A percentile compares a stretch with the other conserved stretches of the same genome.
phyloP scores from a whole-genome alignment of 2,329 filamentous ascomycete species.

The Coniochaeta hoffmannii region DNA sequence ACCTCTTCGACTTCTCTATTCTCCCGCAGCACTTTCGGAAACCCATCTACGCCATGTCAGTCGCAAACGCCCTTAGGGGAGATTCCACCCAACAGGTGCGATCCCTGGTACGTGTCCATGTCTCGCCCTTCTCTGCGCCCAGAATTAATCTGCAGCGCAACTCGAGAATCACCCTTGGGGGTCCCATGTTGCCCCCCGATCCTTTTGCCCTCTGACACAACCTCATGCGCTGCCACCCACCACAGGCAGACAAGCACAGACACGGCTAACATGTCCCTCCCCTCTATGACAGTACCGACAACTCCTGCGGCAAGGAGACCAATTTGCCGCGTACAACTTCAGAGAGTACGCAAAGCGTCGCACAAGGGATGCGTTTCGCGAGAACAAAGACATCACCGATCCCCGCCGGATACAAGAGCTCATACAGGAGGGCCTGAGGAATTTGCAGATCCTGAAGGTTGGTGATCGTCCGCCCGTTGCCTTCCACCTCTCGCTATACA shows the following conservation, averaged over 20 bases:
- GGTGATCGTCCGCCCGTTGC: conserved; percentile 10
- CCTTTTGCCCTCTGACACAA: not conserved
- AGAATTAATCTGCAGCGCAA: not conserved
- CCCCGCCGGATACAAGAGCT: conserved; percentile 75
- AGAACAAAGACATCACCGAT: conserved; percentile 67
- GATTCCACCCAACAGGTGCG: conserved; percentile 50
- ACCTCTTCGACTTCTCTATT: not conserved
- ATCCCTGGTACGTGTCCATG: conserved; percentile 39
- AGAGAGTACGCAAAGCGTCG: conserved; percentile 90
- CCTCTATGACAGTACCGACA: conserved; percentile 67
- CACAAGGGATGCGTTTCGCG: conserved; percentile 84
- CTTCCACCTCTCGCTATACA: not conserved
- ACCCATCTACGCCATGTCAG: conserved; percentile 10
- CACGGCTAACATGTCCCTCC: not conserved
- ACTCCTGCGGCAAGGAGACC: conserved; percentile 73
- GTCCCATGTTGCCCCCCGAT: not conserved
- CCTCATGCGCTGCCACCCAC: not conserved
- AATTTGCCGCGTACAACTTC: conserved; percentile 96
- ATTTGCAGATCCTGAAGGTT: conserved; percentile 88
- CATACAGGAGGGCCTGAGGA: conserved; percentile 79
- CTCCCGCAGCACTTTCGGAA: not conserved
- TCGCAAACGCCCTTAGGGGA: conserved; percentile 33
- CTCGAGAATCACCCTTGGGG: not conserved
- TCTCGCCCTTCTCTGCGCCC: not conserved
- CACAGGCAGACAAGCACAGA: not conserved